A percentile compares a stretch with the other conserved stretches of the same genome.
These are phyloP conservation scores for Babesia caballi DNA, from an alignment of 169 alveolate genomes.

Conservation along the genomic window DNA sequence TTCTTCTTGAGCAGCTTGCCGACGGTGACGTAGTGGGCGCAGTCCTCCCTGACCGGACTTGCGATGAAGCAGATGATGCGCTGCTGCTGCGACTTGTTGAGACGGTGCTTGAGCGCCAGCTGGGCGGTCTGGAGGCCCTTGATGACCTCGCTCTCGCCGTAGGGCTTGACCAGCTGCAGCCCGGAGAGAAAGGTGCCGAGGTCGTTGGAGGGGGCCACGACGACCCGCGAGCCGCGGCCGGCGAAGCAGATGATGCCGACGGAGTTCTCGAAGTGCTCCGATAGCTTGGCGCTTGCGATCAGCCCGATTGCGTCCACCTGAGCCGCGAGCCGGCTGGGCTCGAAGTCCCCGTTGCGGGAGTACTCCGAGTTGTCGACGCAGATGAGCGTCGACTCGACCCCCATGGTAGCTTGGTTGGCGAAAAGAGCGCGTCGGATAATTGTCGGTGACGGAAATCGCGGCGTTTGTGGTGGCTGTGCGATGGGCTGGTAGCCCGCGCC, in stretches of 20 bases:
- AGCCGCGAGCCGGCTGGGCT: constrained; percentile 88
- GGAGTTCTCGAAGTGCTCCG: constrained; percentile 88
- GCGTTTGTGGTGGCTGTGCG: not conserved
- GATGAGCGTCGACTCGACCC: constrained; percentile 92
- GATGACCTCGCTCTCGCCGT: constrained; percentile 86
- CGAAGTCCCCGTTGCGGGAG: constrained; percentile 93
- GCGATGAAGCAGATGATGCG: constrained; percentile 95
- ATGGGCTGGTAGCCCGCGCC: not conserved
- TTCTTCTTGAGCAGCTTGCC: constrained; percentile 91
- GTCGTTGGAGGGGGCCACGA: constrained; percentile 91
- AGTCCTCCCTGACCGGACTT: constrained; percentile 84
- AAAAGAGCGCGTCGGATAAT: not conserved
- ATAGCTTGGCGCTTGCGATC: constrained; percentile 63
- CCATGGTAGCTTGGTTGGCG: constrained; percentile 74
- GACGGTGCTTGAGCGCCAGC: constrained; percentile 95
- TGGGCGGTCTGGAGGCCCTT: constrained; percentile 91
- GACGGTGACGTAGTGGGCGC: constrained; percentile 78
- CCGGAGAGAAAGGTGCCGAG: constrained; percentile 83
- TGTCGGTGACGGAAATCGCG: too few species aligned
- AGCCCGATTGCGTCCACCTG: constrained; percentile 83
- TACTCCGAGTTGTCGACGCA: constrained; percentile 96
- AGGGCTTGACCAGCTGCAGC: constrained; percentile 78
- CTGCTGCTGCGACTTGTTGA: constrained; percentile 90
- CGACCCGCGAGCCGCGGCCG: constrained; percentile 88
- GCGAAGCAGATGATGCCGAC: constrained; percentile 94